phyloP scores from a whole-genome alignment of 2,329 filamentous ascomycete species.

The Fusarium papillatum region DNA sequence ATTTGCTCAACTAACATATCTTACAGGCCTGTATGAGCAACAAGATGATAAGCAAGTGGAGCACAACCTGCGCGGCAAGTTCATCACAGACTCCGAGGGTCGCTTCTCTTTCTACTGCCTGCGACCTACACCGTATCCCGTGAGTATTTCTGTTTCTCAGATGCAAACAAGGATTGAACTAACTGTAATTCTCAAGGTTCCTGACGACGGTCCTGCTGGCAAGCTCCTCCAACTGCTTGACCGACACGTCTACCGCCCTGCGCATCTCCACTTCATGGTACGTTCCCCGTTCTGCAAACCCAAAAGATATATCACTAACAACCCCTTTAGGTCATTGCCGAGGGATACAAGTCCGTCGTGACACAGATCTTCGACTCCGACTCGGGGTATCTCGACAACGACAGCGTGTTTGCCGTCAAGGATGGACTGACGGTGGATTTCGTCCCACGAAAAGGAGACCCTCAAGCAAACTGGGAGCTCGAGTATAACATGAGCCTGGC shows the following conservation, averaged over 20 bases:
- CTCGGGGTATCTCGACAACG: slow-evolving; percentile 70
- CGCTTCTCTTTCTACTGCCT: slow-evolving; percentile 74
- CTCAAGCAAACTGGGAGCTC: slow-evolving; percentile 69
- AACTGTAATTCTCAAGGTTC: slow-evolving; percentile 40
- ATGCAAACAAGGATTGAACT: too few relatives aligned
- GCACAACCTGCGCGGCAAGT: slow-evolving; percentile 81
- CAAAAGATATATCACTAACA: fast-evolving
- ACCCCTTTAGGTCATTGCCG: slow-evolving; percentile 55
- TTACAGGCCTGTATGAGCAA: slow-evolving; percentile 72
- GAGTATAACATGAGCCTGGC: slow-evolving; percentile 67
- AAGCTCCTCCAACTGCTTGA: slow-evolving; percentile 66
- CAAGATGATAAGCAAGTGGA: slow-evolving; percentile 80
- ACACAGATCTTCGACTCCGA: slow-evolving; percentile 81
- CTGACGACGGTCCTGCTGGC: slow-evolving; percentile 66
- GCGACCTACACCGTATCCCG: slow-evolving; percentile 69
- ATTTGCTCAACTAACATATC: background rate
- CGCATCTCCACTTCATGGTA: slow-evolving; percentile 72
- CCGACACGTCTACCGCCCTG: slow-evolving; percentile 68
- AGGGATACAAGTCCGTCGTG: slow-evolving; percentile 76
- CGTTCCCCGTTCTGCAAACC: background rate
- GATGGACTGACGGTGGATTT: slow-evolving; percentile 61
- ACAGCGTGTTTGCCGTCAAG: slow-evolving; percentile 69
- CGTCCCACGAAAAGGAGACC: slow-evolving; percentile 49
- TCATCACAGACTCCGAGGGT: slow-evolving; percentile 75
- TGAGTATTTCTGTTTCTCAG: slow-evolving; percentile 36